Percentiles rank a stretch among this genome's conserved stretches.
Conservation (phyloP, 2,329 filamentous ascomycete species). For the Verruconis gallopava region DNA sequence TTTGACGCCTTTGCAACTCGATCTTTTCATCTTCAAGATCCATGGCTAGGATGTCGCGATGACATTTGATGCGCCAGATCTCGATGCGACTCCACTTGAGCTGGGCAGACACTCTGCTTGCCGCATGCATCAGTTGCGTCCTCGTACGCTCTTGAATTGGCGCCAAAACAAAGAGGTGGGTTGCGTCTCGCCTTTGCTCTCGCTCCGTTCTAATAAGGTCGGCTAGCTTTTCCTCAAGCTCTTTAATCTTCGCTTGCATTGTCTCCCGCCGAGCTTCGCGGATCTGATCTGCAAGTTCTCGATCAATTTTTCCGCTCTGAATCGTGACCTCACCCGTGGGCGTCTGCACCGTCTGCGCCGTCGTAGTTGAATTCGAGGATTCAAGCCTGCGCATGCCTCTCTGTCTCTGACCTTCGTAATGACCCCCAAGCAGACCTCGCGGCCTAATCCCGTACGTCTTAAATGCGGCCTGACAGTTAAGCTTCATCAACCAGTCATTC, state of each 20-base stretch:
- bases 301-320: constrained; percentile 60
- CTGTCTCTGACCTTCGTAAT: constrained; percentile 69
- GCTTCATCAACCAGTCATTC: constrained; percentile 91
- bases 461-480: constrained; percentile 94
- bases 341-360: constrained; percentile 47
- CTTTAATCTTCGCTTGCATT: constrained; percentile 70
- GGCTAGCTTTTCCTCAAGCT: constrained; percentile 68
- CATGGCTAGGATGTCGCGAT: constrained; percentile 73
- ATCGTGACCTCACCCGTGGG: constrained; percentile 62
- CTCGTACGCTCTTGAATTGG: constrained; percentile 85
- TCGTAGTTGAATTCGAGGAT: constrained; percentile 36
- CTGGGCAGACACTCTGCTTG: constrained; percentile 72
- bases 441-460: constrained; percentile 83
- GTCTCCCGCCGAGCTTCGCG: constrained; percentile 68
- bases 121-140: constrained; percentile 73
- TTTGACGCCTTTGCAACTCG: constrained; percentile 5
- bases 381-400: constrained; percentile 61
- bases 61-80: constrained; percentile 83
- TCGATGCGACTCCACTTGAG: constrained; percentile 90
- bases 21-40: constrained; percentile 68
- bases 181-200: constrained; percentile 70
- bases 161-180: constrained; percentile 77
- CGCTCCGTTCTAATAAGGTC: constrained; percentile 67
- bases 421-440: constrained; percentile 70
- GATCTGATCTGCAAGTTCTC: constrained; percentile 76